Conservation (phyloP, 331 rosid species). For the Acacia concinna region DNA sequence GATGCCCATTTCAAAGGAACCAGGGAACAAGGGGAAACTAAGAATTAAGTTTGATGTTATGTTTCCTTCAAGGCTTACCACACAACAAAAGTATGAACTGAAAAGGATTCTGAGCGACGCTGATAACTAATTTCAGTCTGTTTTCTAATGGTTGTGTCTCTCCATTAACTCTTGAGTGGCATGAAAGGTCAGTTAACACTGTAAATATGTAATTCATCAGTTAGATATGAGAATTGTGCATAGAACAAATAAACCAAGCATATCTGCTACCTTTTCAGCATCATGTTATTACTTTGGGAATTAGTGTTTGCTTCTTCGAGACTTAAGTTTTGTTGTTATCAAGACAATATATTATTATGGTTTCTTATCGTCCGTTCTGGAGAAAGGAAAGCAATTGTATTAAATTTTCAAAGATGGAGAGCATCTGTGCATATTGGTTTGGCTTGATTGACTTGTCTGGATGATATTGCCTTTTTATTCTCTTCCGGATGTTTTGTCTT, state of each 20-base stretch:
- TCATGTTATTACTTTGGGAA: neutral
- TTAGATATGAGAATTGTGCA: constrained; percentile 5
- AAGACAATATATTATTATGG: neutral
- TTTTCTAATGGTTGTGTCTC: constrained; percentile 1
- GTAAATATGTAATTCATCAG: constrained; percentile 5
- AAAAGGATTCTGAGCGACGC: constrained; percentile 13
- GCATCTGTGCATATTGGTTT: neutral
- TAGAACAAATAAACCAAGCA: constrained; percentile 19
- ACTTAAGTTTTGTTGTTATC: neutral
- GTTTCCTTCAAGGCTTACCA: constrained; percentile 19
- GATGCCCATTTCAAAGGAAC: constrained; percentile 20
- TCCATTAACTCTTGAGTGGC: neutral
- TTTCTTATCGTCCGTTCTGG: neutral
- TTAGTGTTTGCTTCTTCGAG: constrained; percentile 3
- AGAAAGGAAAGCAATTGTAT: neutral
- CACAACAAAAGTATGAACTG: constrained; percentile 13
- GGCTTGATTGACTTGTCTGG: neutral
- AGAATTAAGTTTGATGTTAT: constrained; percentile 21
- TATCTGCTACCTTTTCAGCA: neutral
- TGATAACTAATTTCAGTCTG: constrained; percentile 1
- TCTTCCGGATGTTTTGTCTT: neutral
- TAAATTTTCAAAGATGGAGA: neutral
- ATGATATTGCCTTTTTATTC: neutral
- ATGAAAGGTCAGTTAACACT: neutral
- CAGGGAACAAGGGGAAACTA: constrained; percentile 14